Percentiles rank a stretch among this genome's conserved stretches.
phyloP scores from a whole-genome alignment of 192 early-diverging fungal genomes.

The Entomortierella lignicola region DNA sequence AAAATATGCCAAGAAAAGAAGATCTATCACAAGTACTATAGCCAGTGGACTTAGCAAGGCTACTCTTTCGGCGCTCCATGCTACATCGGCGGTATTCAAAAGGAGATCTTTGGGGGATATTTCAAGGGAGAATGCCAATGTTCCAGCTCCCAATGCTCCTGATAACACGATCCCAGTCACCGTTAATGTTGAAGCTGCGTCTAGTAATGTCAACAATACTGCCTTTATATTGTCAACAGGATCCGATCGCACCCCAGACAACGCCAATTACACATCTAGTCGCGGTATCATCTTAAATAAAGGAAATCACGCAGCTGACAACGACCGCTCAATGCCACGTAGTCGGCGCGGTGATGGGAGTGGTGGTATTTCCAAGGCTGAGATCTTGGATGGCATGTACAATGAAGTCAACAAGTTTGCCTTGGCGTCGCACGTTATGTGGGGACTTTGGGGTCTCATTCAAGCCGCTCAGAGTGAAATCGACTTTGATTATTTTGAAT shows the following conservation, averaged over 20 bases:
- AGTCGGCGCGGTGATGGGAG: conserved; percentile 20
- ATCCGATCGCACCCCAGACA: neutral
- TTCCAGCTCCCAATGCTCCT: neutral
- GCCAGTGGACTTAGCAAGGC: conserved; percentile 19
- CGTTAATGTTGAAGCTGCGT: neutral
- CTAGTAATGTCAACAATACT: neutral
- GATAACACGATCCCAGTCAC: neutral
- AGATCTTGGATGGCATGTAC: conserved; percentile 49
- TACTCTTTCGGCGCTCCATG: conserved; percentile 30
- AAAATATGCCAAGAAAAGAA: conserved; percentile 30
- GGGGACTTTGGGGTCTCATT: conserved; percentile 85
- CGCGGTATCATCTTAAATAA: neutral
- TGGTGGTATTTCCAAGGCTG: conserved; percentile 35
- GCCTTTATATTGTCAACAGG: neutral
- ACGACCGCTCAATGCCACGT: conserved; percentile 1
- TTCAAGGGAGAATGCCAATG: neutral
- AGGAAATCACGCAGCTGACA: conserved; percentile 22
- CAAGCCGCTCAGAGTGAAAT: conserved; percentile 82
- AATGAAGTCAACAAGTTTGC: conserved; percentile 57
- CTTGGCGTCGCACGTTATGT: conserved; percentile 71
- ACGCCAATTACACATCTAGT: neutral
- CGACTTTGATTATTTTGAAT: conserved; percentile 81
- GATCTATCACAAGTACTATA: neutral
- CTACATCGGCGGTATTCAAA: conserved; percentile 14
- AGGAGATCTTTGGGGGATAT: neutral